phyloP scores from a whole-genome alignment of 2,329 filamentous ascomycete genomes.

The Alternaria triticimaculans region DNA sequence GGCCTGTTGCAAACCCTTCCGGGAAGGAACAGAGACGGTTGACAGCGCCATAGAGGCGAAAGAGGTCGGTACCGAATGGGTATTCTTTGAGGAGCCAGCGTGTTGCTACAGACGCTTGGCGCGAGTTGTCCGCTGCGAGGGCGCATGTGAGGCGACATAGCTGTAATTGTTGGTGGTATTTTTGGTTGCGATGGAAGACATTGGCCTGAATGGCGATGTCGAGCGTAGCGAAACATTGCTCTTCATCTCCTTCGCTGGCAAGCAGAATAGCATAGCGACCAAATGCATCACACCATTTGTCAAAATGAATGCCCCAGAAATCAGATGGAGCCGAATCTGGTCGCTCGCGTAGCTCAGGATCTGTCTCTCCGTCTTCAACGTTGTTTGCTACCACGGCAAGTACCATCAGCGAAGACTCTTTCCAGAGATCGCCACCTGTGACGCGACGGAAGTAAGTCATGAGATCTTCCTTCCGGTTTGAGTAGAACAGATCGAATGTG shows the following conservation, averaged over 20 bases:
- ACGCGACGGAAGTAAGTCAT: slow-evolving; percentile 45
- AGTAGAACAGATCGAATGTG: slow-evolving; percentile 65
- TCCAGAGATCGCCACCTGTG: slow-evolving; percentile 42
- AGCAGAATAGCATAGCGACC: slow-evolving; percentile 83
- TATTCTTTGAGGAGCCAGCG: slow-evolving; percentile 86
- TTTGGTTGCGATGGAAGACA: slow-evolving; percentile 76
- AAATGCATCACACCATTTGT: slow-evolving; percentile 88
- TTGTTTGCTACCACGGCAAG: slow-evolving; percentile 45
- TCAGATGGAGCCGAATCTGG: slow-evolving; percentile 53
- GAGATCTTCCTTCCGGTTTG: slow-evolving; percentile 54
- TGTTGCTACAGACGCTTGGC: slow-evolving; percentile 75
- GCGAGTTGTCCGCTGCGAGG: slow-evolving; percentile 77
- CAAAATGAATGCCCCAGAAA: slow-evolving; percentile 81
- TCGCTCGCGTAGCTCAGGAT: slow-evolving; percentile 36
- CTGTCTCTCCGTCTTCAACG: slow-evolving; percentile 39
- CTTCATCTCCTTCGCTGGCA: slow-evolving; percentile 69
- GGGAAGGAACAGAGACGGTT: slow-evolving; percentile 77
- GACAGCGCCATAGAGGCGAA: slow-evolving; percentile 81
- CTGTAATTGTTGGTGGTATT: slow-evolving; percentile 75
- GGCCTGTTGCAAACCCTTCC: slow-evolving; percentile 76
- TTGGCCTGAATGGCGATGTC: slow-evolving; percentile 80
- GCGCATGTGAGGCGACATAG: slow-evolving; percentile 84
- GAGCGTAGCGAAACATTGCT: slow-evolving; percentile 80
- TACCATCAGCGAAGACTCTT: slow-evolving; percentile 43
- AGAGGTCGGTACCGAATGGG: slow-evolving; percentile 80